These are phyloP conservation scores for Mortierella sp. DNA, from an alignment of 371 early-diverging fungal genomes.

Conservation along the genomic window DNA sequence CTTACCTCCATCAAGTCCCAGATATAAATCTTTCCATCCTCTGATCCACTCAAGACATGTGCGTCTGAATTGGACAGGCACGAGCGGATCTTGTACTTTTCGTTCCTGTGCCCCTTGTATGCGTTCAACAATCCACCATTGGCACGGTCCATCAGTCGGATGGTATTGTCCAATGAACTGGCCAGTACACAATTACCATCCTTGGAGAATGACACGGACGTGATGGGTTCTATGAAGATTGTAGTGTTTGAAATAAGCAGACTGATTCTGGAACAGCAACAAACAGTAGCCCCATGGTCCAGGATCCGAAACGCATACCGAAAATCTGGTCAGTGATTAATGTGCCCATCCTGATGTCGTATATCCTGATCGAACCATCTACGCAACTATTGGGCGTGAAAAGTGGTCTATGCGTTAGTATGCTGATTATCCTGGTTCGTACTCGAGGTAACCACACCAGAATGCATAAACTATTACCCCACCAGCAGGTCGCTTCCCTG, in stretches of 20 bases:
- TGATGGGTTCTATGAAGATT: slow-evolving; percentile 75
- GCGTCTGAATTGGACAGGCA: slow-evolving; percentile 78
- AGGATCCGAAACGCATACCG: slow-evolving; percentile 56
- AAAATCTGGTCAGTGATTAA: slow-evolving; percentile 78
- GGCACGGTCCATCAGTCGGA: slow-evolving; percentile 85
- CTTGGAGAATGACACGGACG: slow-evolving; percentile 75
- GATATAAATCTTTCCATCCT: slow-evolving; percentile 86
- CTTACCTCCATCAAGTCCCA: slow-evolving; percentile 85
- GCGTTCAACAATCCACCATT: slow-evolving; percentile 80
- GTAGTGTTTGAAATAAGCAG: background rate
- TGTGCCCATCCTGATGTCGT: slow-evolving; percentile 86
- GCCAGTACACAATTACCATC: slow-evolving; percentile 84
- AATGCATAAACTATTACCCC: slow-evolving; percentile 59
- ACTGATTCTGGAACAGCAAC: background rate
- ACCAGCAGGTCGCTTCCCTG: slow-evolving; percentile 78
- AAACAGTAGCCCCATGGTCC: background rate
- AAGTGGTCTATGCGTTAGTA: background rate
- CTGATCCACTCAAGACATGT: slow-evolving; percentile 87
- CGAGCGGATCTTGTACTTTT: slow-evolving; percentile 77
- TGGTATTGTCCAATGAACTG: slow-evolving; percentile 76
- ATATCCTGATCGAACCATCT: slow-evolving; percentile 84
- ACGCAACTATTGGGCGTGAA: slow-evolving; percentile 65
- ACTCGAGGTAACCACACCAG: background rate
- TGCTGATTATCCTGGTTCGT: background rate
- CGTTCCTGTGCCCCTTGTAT: slow-evolving; percentile 85